Percentiles rank a stretch among this genome's conserved stretches.
These are phyloP conservation scores for Daldinia bambusicola DNA, from an alignment of 495 filamentous ascomycete species.

Conservation along the genomic window DNA sequence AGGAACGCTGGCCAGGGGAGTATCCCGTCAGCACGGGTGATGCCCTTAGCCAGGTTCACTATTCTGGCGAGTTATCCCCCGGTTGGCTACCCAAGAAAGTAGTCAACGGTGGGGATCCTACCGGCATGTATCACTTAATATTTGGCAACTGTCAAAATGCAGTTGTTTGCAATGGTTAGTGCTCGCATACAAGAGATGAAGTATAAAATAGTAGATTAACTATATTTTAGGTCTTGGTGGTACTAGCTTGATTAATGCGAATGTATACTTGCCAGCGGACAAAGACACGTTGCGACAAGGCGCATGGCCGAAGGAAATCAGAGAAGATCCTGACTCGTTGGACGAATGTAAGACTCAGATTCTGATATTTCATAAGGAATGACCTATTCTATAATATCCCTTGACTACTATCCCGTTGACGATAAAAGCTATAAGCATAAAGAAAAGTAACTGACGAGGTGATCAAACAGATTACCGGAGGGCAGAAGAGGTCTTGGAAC, in stretches of 20 bases:
- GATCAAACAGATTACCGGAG: conserved; percentile 62
- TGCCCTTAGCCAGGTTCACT: conserved; percentile 60
- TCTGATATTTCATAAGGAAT: neutral
- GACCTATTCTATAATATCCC: neutral
- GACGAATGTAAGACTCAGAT: conserved; percentile 59
- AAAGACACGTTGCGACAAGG: conserved; percentile 62
- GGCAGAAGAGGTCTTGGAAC: conserved; percentile 67
- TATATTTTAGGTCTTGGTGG: conserved; percentile 65
- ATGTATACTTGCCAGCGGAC: conserved; percentile 72
- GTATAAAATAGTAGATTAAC: conserved; percentile 3
- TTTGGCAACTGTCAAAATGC: conserved; percentile 73
- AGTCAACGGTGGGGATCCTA: conserved; percentile 63
- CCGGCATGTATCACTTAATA: conserved; percentile 70
- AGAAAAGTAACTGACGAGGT: conserved; percentile 12
- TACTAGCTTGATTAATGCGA: conserved; percentile 73
- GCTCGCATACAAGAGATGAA: neutral
- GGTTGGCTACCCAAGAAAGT: conserved; percentile 50
- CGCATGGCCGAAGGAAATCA: conserved; percentile 69
- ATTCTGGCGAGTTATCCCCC: conserved; percentile 65
- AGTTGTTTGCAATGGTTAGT: conserved; percentile 70
- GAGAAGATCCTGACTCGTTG: conserved; percentile 55
- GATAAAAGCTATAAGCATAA: neutral
- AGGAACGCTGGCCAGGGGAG: conserved; percentile 73
- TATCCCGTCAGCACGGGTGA: conserved; percentile 63
- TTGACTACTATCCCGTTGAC: neutral